Evolutionary conservation across 2,329 filamentous ascomycete species (phyloP), one percentile per base, ranked within the genome.

Genomic region (Penicillium sp.): DNA sequence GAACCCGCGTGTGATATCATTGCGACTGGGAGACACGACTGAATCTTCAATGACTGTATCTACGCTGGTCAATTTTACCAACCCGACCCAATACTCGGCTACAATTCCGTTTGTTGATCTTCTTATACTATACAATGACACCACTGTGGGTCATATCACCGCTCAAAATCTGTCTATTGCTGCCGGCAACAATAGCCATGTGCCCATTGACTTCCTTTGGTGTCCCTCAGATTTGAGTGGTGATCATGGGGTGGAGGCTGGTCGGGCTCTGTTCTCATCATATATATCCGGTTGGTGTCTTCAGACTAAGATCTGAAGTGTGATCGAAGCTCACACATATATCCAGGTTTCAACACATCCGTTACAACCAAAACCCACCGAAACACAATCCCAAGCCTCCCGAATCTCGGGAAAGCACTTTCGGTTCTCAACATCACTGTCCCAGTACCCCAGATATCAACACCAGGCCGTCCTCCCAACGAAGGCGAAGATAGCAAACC

Each of bases 41-140:
- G 77, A 82, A 34, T 84, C 85, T 3, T 88, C 88, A 3, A 79
- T 97, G 44, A 84, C 82, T 18, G 75, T 97, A 34, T 80, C 86
- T 65, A 88, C 89, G 13, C 75, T 79, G 38, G 81, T 96, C 65
- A 96, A 94, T 68, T 81, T 96, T 56, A 95, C 90, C 4, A 99
- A 99, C 67, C 92, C 93, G 1, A 96, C 92, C 0, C 82, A 87
- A 4, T 97, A 97, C 71, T 87, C 89, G 4, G 92, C 91, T 4
- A 79, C 79, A 2, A 79, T 97, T n/a, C 93, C 93, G 1, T 93
- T 86, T 58, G 75, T 90, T 59, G 92, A 88, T 68, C 81, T 96
- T 41, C 84, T 92, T 57, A 75, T 97, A 40, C 71, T 89, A 29
- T 86, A 85, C 64, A 92, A 95, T 64, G 85, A 81, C 10, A 87